Percentiles rank a stretch among this genome's conserved stretches.
Conservation (phyloP, 2,329 filamentous ascomycete genomes). For the Lasiodiplodia sp. region DNA sequence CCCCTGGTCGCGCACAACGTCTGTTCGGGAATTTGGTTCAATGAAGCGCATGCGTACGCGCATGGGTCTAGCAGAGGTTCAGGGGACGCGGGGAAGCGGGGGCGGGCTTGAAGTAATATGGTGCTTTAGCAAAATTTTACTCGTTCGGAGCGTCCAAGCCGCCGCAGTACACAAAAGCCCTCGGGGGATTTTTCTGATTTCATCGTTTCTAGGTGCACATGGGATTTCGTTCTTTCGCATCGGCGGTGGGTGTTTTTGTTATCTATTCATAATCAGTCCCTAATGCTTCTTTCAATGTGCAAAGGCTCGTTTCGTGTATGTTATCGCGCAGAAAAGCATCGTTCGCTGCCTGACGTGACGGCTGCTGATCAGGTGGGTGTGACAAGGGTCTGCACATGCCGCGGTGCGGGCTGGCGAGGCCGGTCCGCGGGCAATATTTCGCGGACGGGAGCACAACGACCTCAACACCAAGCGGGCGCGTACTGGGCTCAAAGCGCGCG, state of each 20-base stretch:
- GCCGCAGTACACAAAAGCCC: conserved; percentile 23
- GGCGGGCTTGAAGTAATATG: conserved; percentile 25
- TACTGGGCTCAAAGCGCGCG: neutral
- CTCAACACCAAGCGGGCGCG: conserved; percentile 11
- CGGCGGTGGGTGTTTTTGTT: conserved; percentile 9
- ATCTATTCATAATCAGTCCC: conserved; percentile 20
- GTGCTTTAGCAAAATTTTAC: conserved; percentile 29
- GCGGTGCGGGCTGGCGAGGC: conserved; percentile 4
- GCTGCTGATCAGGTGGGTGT: conserved; percentile 15
- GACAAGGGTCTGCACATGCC: conserved; percentile 21
- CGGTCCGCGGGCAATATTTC: neutral
- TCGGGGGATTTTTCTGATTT: conserved; percentile 8
- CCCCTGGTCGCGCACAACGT: conserved; percentile 16
- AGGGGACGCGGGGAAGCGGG: conserved; percentile 23
- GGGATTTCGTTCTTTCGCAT: conserved; percentile 18
- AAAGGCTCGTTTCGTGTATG: conserved; percentile 24
- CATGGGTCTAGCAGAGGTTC: conserved; percentile 3
- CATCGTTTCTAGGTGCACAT: conserved; percentile 8
- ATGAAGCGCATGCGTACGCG: conserved; percentile 21
- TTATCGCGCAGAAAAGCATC: conserved; percentile 23
- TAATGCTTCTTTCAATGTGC: conserved; percentile 6
- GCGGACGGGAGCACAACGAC: conserved; percentile 14
- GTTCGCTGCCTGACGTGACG: conserved; percentile 19
- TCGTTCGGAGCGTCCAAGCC: conserved; percentile 22
- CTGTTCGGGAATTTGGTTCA: conserved; percentile 19